phyloP scores from a whole-genome alignment of 1,284 basidiomycete species.

The Porogramme epimiltina region DNA sequence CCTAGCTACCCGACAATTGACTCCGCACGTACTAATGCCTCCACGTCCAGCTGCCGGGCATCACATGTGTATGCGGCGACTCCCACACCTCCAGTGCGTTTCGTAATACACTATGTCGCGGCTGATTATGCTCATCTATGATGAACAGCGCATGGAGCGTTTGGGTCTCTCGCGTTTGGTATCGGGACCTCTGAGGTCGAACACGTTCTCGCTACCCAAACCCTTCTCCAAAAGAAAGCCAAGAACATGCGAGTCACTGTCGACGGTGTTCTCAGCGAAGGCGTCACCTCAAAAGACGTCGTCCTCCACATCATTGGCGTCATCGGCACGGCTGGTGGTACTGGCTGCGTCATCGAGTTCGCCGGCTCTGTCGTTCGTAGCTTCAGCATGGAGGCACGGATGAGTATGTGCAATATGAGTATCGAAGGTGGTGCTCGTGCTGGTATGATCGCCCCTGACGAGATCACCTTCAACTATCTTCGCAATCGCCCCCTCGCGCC shows the following conservation, averaged over 20 bases:
- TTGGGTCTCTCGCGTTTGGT: conserved; percentile 94
- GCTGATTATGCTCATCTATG: background rate
- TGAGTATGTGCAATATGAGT: conserved; percentile 99
- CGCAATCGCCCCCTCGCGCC: conserved; percentile 85
- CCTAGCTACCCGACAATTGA: conserved; percentile 79
- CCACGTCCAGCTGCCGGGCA: conserved; percentile 80
- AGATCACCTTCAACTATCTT: conserved; percentile 89
- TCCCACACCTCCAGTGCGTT: conserved; percentile 88
- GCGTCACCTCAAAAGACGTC: conserved; percentile 94
- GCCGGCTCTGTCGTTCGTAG: conserved; percentile 89
- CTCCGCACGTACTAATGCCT: too few relatives aligned
- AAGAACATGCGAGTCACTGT: conserved; percentile 97
- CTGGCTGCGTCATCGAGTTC: conserved; percentile 92
- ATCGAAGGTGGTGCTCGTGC: conserved; percentile 96
- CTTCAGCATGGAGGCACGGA: conserved; percentile 94
- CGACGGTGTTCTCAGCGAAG: conserved; percentile 83
- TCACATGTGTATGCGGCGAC: conserved; percentile 95
- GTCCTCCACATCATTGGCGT: conserved; percentile 93
- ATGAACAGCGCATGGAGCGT: conserved; percentile 88
- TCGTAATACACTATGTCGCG: background rate
- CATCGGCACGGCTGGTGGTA: conserved; percentile 95
- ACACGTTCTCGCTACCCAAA: conserved; percentile 96
- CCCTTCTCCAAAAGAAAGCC: conserved; percentile 87
- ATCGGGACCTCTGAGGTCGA: conserved; percentile 98
- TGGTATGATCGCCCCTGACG: conserved; percentile 95